Percentiles rank a stretch among this genome's conserved stretches.
Evolutionary conservation across 2,329 filamentous ascomycete species (phyloP).

Genomic region (Colletotrichum sp.): DNA sequence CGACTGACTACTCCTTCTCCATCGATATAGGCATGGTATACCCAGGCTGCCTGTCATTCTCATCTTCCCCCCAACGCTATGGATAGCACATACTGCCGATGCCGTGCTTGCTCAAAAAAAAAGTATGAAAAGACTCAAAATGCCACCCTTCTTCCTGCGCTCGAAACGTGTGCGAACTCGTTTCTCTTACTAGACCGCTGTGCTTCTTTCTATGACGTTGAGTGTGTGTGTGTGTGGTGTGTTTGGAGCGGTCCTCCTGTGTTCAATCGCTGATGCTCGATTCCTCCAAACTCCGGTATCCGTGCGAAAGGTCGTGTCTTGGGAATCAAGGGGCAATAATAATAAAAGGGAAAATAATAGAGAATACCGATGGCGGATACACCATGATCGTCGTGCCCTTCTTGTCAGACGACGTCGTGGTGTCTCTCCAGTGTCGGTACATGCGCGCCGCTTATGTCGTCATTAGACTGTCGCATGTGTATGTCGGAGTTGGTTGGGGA

Average conservation of each 20-base stretch:
- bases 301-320: neutral
- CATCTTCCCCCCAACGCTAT: neutral
- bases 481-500: neutral
- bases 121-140: neutral
- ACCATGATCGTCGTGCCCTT: neutral
- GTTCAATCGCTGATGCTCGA: conserved; percentile 1
- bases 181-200: neutral
- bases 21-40: neutral
- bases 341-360: neutral
- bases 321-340: neutral
- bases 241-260: neutral
- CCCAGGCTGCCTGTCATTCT: neutral
- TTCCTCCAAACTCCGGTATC: neutral
- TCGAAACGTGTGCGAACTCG: neutral
- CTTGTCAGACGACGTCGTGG: neutral
- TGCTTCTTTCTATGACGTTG: neutral
- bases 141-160: neutral
- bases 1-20: neutral
- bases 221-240: neutral
- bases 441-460: neutral
- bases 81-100: neutral
- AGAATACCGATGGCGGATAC: neutral
- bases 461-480: neutral
- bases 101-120: neutral
- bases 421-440: neutral